These are phyloP conservation scores for Mycena rebaudengoi DNA, from an alignment of 768 basidiomycete genomes.

Conservation along the genomic window DNA sequence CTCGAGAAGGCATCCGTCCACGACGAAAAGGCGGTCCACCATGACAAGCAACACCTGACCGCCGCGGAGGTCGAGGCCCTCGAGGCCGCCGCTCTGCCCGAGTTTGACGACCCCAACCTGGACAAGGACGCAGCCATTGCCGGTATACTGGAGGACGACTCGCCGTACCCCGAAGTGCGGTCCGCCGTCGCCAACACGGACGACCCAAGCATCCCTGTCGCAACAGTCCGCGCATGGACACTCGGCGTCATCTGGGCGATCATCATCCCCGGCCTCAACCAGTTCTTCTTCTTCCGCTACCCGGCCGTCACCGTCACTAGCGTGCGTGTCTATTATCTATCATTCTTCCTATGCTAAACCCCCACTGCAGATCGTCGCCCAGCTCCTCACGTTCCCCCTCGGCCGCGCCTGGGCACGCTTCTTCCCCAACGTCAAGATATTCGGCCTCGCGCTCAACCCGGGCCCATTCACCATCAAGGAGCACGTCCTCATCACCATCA, in stretches of 20 bases:
- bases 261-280: slow-evolving; percentile 71
- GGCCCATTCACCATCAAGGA: slow-evolving; percentile 82
- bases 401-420: slow-evolving; percentile 66
- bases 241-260: slow-evolving; percentile 73
- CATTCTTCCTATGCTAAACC: neutral
- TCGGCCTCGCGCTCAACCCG: slow-evolving; percentile 64
- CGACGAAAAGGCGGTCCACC: too few relatives aligned
- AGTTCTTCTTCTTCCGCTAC: slow-evolving; percentile 75
- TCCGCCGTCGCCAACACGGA: slow-evolving; percentile 70
- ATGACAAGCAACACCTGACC: too few relatives aligned
- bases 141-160: slow-evolving; percentile 59
- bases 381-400: slow-evolving; percentile 73
- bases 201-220: slow-evolving; percentile 67
- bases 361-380: slow-evolving; percentile 63
- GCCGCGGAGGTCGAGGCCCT: too few relatives aligned
- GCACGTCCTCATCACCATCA: slow-evolving; percentile 71
- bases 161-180: slow-evolving; percentile 65
- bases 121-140: slow-evolving; percentile 55
- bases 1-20: too few relatives aligned
- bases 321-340: slow-evolving; percentile 32
- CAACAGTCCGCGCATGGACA: slow-evolving; percentile 74
- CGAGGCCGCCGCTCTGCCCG: too few relatives aligned
- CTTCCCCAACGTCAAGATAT: slow-evolving; percentile 61
- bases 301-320: slow-evolving; percentile 69
- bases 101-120: slow-evolving; percentile 65